phyloP scores from a whole-genome alignment of 306 rosid species.

The Vigna unguiculata region DNA sequence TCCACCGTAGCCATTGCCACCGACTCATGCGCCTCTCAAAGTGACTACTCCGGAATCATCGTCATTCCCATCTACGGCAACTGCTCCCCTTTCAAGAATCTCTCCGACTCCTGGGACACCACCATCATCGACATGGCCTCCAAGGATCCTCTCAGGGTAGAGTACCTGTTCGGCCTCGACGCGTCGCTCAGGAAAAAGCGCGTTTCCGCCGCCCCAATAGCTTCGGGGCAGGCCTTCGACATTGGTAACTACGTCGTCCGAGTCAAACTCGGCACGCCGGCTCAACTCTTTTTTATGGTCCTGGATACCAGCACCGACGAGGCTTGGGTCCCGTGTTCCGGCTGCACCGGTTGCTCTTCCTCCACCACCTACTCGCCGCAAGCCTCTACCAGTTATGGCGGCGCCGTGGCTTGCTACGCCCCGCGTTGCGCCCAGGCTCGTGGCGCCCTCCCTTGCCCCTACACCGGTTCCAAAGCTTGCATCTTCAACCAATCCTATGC shows the following conservation, averaged over 20 bases:
- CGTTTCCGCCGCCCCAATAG: slow-evolving; percentile 8
- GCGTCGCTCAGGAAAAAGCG: not conserved
- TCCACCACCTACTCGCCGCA: slow-evolving; percentile 51
- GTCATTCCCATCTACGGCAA: slow-evolving; percentile 71
- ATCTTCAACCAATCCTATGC: slow-evolving; percentile 67
- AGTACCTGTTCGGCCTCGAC: slow-evolving; percentile 54
- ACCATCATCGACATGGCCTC: slow-evolving; percentile 71
- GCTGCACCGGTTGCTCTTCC: slow-evolving; percentile 53
- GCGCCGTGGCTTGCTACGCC: slow-evolving; percentile 53
- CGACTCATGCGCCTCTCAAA: slow-evolving; percentile 50
- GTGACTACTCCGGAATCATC: slow-evolving; percentile 51
- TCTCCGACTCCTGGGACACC: slow-evolving; percentile 49
- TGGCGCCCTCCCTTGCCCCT: slow-evolving; percentile 59
- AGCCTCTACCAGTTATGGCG: slow-evolving; percentile 50
- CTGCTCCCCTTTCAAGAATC: slow-evolving; percentile 68
- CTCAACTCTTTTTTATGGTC: slow-evolving; percentile 69
- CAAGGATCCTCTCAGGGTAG: slow-evolving; percentile 61
- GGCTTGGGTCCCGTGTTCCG: slow-evolving; percentile 73
- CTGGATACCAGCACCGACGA: slow-evolving; percentile 51
- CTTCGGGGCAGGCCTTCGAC: slow-evolving; percentile 14
- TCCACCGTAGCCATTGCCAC: slow-evolving; percentile 29
- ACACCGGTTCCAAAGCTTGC: slow-evolving; percentile 45
- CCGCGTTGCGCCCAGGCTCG: slow-evolving; percentile 58
- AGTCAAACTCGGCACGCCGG: slow-evolving; percentile 65
- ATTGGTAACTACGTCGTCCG: slow-evolving; percentile 61